Evolutionary conservation across 169 alveolate species (phyloP), one percentile per base, ranked within the genome.

Genomic region (Fabrea salina): DNA sequence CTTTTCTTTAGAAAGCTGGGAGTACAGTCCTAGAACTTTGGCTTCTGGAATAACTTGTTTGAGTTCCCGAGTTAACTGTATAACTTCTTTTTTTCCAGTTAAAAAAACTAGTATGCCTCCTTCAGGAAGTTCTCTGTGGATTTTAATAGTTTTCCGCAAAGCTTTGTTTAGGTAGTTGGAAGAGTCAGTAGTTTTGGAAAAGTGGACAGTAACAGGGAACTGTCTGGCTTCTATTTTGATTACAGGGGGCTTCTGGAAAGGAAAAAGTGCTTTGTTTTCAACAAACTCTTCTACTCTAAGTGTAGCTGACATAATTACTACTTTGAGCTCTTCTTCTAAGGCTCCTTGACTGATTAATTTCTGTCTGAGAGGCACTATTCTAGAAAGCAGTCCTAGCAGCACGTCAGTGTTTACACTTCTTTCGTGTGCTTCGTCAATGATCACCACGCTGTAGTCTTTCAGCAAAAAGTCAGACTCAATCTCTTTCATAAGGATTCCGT

Each of bases 261-360:
- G 92, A 74, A 96, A 95, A 33, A 97, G 92, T 71, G 84, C 85
- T 66, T 91, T 82, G 82, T 96, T 96, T 37, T 92, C 94, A 2
- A 96, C 89, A 91, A 97, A 96, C 83, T 96, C 99, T 19, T 89
- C 89, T 19, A 96, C 94, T 49, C 98, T 86, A 41, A 96, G 84
- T 6, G 99, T 98, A n/a, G 99, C 99, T 44, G 99, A 94, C 99
- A 99, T 99, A 56, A 99, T 97, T 53, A 99, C 95, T 88, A 98
- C 86, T 82, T 98, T 96, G 30, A 94, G 79, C 40, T 98, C 97
- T 33, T 71, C 53, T 49, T 82, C 81, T 66, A 79, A 72, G 75
- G 70, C 75, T 79, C 89, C 86, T 41, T 75, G 72, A 64, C 57
- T 58, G 86, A 84, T 88, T 56, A 87, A 85, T 22, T 85, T 68